Percentiles rank a stretch among this genome's conserved stretches.
phyloP scores from a whole-genome alignment of 345 rosid genomes.

The Punica granatum region DNA sequence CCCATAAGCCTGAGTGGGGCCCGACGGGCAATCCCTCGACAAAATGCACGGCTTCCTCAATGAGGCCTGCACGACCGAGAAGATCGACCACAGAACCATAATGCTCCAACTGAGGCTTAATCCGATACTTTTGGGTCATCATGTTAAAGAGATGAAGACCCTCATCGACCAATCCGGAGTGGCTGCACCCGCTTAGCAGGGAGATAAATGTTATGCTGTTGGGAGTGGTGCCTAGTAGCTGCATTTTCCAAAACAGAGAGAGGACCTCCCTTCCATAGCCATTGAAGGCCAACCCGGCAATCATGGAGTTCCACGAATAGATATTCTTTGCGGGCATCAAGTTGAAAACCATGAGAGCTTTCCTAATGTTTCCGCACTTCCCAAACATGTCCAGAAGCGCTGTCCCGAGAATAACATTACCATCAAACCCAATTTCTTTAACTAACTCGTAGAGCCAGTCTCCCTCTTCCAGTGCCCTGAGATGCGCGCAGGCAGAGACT shows the following conservation, averaged over 20 bases:
- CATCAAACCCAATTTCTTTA: conserved; percentile 7
- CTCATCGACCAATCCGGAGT: conserved; percentile 27
- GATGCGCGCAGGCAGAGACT: conserved; percentile 18
- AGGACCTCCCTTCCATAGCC: conserved; percentile 25
- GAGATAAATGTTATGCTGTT: conserved; percentile 26
- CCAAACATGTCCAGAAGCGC: conserved; percentile 29
- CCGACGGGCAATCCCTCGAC: conserved; percentile 26
- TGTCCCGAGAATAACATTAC: conserved; percentile 18
- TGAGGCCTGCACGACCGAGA: conserved; percentile 30
- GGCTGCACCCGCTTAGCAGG: conserved; percentile 31
- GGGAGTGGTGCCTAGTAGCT: conserved; percentile 13
- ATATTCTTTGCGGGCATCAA: conserved; percentile 21
- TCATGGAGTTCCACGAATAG: conserved; percentile 34
- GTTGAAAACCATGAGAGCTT: conserved; percentile 22
- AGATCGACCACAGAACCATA: conserved; percentile 32
- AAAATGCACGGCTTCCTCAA: conserved; percentile 23
- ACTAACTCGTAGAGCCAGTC: conserved; percentile 10
- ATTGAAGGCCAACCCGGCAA: conserved; percentile 28
- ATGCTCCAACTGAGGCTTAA: conserved; percentile 26
- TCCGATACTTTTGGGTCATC: conserved; percentile 16
- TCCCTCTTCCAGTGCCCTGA: conserved; percentile 16
- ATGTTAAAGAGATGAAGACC: conserved; percentile 23
- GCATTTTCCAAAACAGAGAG: conserved; percentile 23
- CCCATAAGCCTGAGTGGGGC: conserved; percentile 28
- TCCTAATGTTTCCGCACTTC: conserved; percentile 24